A percentile compares a stretch with the other conserved stretches of the same genome.
Evolutionary conservation across 2,329 filamentous ascomycete genomes (phyloP).

Genomic region (Trichoderma sp.): DNA sequence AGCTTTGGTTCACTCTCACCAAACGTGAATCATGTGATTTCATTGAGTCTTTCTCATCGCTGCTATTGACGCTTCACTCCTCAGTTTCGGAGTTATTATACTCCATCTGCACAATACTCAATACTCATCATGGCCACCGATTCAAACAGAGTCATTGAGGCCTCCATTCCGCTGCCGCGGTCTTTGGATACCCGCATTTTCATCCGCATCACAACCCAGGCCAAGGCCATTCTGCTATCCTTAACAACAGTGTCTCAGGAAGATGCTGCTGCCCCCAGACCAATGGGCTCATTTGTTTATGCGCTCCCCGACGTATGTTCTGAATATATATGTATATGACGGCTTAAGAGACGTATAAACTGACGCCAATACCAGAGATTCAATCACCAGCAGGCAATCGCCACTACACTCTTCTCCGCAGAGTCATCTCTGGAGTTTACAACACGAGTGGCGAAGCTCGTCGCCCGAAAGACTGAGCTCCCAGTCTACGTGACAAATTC

Average conservation of each 20-base stretch:
- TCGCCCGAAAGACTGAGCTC: conserved; percentile 68
- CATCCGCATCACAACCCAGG: conserved; percentile 55
- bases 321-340: background rate
- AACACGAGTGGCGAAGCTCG: conserved; percentile 75
- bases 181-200: conserved; percentile 61
- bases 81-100: background rate
- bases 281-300: conserved; percentile 89
- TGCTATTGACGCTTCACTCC: background rate
- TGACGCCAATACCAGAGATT: conserved; percentile 40
- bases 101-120: background rate
- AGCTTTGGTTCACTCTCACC: background rate
- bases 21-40: conserved; percentile 26
- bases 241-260: conserved; percentile 57
- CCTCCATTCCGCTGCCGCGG: conserved; percentile 59
- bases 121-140: conserved; percentile 26
- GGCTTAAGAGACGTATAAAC: background rate
- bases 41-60: background rate
- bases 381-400: conserved; percentile 61
- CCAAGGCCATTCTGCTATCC: conserved; percentile 58
- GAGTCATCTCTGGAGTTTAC: conserved; percentile 82
- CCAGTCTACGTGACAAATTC: conserved; percentile 92
- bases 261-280: conserved; percentile 47
- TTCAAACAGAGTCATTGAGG: conserved; percentile 33
- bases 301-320: conserved; percentile 78
- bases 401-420: conserved; percentile 74